phyloP scores from a whole-genome alignment of 768 basidiomycete species.

The Termitomyces sp. region DNA sequence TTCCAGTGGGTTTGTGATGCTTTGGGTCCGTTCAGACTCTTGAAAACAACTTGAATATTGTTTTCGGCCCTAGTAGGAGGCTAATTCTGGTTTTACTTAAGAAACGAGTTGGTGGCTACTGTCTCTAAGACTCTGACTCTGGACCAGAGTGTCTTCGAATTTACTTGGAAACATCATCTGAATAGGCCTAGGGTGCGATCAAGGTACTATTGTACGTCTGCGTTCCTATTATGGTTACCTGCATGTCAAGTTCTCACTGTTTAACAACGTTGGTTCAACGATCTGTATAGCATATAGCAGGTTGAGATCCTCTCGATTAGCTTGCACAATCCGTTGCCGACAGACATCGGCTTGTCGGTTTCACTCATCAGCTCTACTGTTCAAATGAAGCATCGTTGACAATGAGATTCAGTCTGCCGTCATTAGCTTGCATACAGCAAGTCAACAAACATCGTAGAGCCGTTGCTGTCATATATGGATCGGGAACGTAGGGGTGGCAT shows the following conservation, averaged over 20 bases:
- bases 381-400: too few species aligned
- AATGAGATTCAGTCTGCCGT: too few species aligned
- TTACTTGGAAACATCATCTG: neutral
- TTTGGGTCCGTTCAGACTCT: neutral
- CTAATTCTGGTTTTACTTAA: neutral
- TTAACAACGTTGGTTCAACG: neutral
- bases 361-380: too few species aligned
- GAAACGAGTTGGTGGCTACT: neutral
- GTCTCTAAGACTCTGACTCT: neutral
- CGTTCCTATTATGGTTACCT: neutral
- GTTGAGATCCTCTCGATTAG: neutral
- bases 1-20: neutral
- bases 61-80: too few species aligned
- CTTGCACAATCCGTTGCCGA: neutral
- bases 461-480: neutral
- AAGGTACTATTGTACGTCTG: too few species aligned
- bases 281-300: neutral
- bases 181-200: too few species aligned
- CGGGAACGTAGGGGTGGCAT: neutral
- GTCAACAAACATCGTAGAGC: too few species aligned
- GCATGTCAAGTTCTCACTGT: neutral
- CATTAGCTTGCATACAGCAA: too few species aligned
- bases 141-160: neutral
- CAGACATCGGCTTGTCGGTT: too few species aligned
- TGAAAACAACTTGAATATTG: too few species aligned